Evolutionary conservation across 2,329 filamentous ascomycete genomes (phyloP).

Genomic region (Thielaviopsis ethacetica): DNA sequence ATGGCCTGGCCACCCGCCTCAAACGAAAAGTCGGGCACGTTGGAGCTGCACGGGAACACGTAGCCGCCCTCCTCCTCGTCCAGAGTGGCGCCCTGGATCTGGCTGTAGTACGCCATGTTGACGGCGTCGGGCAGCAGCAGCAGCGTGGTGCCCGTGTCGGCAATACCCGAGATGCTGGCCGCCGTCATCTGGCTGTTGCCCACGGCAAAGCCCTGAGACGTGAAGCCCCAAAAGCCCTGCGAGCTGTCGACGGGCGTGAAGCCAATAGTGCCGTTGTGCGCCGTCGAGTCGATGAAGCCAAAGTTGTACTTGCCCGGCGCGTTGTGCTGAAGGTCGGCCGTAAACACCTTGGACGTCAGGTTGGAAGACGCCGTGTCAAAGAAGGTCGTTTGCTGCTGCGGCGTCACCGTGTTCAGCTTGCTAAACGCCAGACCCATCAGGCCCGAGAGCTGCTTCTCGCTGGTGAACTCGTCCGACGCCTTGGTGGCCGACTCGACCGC

Average conservation of each 20-base stretch:
- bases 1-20: slow-evolving; percentile 45
- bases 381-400: slow-evolving; percentile 26
- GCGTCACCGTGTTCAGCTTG: slow-evolving; percentile 26
- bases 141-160: slow-evolving; percentile 47
- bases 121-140: slow-evolving; percentile 40
- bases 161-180: slow-evolving; percentile 18
- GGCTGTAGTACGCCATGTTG: slow-evolving; percentile 31
- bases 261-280: slow-evolving; percentile 46
- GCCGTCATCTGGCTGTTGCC: not conserved
- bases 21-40: slow-evolving; percentile 33
- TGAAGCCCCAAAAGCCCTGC: slow-evolving; percentile 45
- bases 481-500: slow-evolving; percentile 27
- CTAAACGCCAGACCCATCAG: slow-evolving; percentile 29
- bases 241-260: slow-evolving; percentile 39
- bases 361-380: slow-evolving; percentile 19
- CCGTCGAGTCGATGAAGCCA: slow-evolving; percentile 46
- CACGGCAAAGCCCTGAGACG: slow-evolving; percentile 25
- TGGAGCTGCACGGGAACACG: slow-evolving; percentile 29
- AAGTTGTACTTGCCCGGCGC: slow-evolving; percentile 55
- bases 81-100: slow-evolving; percentile 27
- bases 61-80: slow-evolving; percentile 26
- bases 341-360: slow-evolving; percentile 29
- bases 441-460: slow-evolving; percentile 20
- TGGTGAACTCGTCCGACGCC: slow-evolving; percentile 24
- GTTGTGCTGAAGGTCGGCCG: slow-evolving; percentile 47